phyloP scores from a whole-genome alignment of 2,329 filamentous ascomycete genomes.

The Harringtonia lauricola region DNA sequence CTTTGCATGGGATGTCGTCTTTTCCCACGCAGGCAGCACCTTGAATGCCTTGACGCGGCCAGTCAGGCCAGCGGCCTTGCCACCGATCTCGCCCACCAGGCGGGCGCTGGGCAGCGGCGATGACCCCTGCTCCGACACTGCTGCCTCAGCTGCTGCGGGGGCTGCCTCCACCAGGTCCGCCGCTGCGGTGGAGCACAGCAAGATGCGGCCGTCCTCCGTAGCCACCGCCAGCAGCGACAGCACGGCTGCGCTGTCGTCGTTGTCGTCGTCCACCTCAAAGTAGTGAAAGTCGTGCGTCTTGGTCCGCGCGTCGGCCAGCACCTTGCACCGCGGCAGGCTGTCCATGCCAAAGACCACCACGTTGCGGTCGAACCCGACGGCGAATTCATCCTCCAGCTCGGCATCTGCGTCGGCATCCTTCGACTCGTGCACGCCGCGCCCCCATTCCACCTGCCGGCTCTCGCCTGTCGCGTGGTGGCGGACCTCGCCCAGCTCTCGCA shows the following conservation, averaged over 20 bases:
- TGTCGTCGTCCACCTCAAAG: slow-evolving; percentile 38
- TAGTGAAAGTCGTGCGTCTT: slow-evolving; percentile 82
- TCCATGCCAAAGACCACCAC: slow-evolving; percentile 81
- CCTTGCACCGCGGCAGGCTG: slow-evolving; percentile 65
- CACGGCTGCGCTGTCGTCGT: background rate
- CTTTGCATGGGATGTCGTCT: slow-evolving; percentile 17
- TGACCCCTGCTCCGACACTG: too few species aligned
- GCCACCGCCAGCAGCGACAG: slow-evolving; percentile 57
- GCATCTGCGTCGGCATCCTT: slow-evolving; percentile 28
- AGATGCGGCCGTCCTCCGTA: slow-evolving; percentile 79
- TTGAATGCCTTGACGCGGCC: slow-evolving; percentile 85
- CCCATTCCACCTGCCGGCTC: slow-evolving; percentile 71
- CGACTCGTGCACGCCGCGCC: background rate
- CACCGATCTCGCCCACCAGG: slow-evolving; percentile 68
- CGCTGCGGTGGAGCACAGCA: slow-evolving; percentile 66
- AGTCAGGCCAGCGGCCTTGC: slow-evolving; percentile 52
- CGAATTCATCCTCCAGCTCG: slow-evolving; percentile 68
- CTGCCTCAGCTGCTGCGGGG: slow-evolving; percentile 8
- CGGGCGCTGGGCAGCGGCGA: slow-evolving; percentile 46
- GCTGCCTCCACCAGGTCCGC: slow-evolving; percentile 28
- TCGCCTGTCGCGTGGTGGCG: slow-evolving; percentile 66
- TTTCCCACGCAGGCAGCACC: slow-evolving; percentile 36
- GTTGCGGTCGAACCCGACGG: slow-evolving; percentile 80
- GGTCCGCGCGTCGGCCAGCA: slow-evolving; percentile 55
- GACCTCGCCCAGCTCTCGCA: slow-evolving; percentile 66